phyloP scores from a whole-genome alignment of 108 stramenopile species.

The Pseudonitzschia multiseries region DNA sequence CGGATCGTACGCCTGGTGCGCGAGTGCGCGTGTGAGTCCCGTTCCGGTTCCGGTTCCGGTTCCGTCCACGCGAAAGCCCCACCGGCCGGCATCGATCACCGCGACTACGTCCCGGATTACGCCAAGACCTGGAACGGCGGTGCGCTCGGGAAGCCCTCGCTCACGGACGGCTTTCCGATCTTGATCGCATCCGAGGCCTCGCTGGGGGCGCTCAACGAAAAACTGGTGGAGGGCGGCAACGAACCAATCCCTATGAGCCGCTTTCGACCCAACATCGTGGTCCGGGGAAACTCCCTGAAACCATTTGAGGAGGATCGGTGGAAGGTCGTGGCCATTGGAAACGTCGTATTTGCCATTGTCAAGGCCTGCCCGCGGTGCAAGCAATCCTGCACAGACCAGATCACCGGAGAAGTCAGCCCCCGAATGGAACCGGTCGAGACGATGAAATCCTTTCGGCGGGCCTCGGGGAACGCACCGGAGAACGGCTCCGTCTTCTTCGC shows the following conservation, averaged over 20 bases:
- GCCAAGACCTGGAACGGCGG: constrained; percentile 37
- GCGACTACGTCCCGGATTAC: constrained; percentile 51
- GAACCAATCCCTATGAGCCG: constrained; percentile 65
- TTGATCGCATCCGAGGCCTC: constrained; percentile 70
- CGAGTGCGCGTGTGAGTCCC: constrained; percentile 36
- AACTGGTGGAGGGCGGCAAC: constrained; percentile 52
- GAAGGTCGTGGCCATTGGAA: constrained; percentile 79
- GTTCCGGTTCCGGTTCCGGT: constrained; percentile 25
- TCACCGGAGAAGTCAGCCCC: constrained; percentile 55
- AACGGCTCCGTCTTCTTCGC: constrained; percentile 76
- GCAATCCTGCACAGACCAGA: constrained; percentile 83
- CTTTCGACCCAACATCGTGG: constrained; percentile 85
- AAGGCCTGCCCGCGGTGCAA: constrained; percentile 89
- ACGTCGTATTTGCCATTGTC: constrained; percentile 63
- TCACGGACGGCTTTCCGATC: constrained; percentile 86
- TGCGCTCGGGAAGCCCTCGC: constrained; percentile 25
- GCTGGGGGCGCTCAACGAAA: constrained; percentile 67
- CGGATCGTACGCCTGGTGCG: constrained; percentile 59
- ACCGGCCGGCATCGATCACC: background rate
- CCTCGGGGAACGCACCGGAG: constrained; percentile 31
- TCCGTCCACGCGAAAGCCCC: constrained; percentile 5
- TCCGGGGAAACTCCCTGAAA: constrained; percentile 34
- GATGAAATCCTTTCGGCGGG: constrained; percentile 63
- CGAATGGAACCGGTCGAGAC: constrained; percentile 62
- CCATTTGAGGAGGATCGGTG: constrained; percentile 87